Conservation (phyloP, 208 protist species). For the Trypanosoma conorhini region DNA sequence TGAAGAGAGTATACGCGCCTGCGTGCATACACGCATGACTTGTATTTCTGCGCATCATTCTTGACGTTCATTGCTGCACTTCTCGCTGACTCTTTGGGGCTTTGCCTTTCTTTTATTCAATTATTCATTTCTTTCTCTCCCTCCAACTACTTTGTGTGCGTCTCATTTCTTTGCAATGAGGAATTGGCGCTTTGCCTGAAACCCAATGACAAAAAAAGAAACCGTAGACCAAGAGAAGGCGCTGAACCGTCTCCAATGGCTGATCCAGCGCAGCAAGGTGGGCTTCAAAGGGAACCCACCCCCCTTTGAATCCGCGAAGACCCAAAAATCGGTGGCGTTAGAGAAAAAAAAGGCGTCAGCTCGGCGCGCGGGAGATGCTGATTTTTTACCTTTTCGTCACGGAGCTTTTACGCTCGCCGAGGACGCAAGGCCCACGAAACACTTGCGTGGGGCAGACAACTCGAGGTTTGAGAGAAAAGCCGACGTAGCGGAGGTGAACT, state of each 20-base stretch:
- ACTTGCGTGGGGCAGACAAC: slow-evolving; percentile 42
- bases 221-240: slow-evolving; percentile 52
- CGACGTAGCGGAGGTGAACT: slow-evolving; percentile 8
- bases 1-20: background rate
- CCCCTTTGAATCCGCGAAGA: slow-evolving; percentile 68
- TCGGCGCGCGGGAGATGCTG: slow-evolving; percentile 37
- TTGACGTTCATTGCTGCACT: background rate
- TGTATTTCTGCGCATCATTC: background rate
- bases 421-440: slow-evolving; percentile 48
- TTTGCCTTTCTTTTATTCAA: background rate
- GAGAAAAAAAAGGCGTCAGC: slow-evolving; percentile 29
- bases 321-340: slow-evolving; percentile 55
- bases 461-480: slow-evolving; percentile 28
- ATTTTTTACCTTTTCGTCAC: slow-evolving; percentile 79
- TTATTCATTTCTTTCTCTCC: background rate
- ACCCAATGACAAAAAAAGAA: slow-evolving; percentile 10
- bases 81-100: background rate
- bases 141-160: background rate
- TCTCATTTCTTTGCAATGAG: background rate
- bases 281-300: slow-evolving; percentile 86
- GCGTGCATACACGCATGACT: background rate
- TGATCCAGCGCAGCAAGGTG: slow-evolving; percentile 60
- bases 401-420: slow-evolving; percentile 40
- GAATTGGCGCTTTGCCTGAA: background rate
- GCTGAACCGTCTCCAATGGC: slow-evolving; percentile 75